Percentiles rank a stretch among this genome's conserved stretches.
Evolutionary conservation across 2,329 filamentous ascomycete genomes (phyloP).

Genomic region (Rhinocladiella similis): DNA sequence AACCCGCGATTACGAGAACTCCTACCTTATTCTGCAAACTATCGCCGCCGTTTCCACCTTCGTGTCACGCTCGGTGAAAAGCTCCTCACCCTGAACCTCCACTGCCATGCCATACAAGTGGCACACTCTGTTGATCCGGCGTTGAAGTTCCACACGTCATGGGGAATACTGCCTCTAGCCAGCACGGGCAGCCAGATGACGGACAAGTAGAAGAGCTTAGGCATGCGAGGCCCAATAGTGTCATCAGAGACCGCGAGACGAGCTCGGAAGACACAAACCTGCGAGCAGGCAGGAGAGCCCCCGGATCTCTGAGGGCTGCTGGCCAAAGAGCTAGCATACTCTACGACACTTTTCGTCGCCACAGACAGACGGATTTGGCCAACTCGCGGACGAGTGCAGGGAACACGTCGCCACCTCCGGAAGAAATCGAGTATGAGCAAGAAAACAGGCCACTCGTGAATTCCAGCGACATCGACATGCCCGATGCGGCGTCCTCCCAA

Average conservation of each 20-base stretch:
- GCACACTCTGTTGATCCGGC: conserved; percentile 8
- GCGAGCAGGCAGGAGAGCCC: conserved; percentile 17
- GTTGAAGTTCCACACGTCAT: conserved; percentile 11
- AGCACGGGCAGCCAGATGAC: conserved; percentile 10
- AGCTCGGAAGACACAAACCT: conserved; percentile 8
- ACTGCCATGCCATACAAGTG: conserved; percentile 20
- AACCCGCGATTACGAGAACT: too few relatives aligned
- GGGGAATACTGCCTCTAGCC: conserved; percentile 23
- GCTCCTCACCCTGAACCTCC: not conserved
- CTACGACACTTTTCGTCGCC: conserved; percentile 31
- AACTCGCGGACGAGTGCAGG: conserved; percentile 12
- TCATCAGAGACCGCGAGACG: not conserved
- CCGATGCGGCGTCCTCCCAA: conserved; percentile 26
- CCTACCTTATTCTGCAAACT: not conserved
- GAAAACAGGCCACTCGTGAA: conserved; percentile 39
- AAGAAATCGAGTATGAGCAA: conserved; percentile 39
- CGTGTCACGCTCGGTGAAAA: not conserved
- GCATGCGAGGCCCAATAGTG: conserved; percentile 5
- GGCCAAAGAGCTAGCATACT: conserved; percentile 24
- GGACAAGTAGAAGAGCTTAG: conserved; percentile 17
- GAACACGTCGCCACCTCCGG: conserved; percentile 18
- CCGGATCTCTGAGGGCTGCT: conserved; percentile 14
- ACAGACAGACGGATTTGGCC: conserved; percentile 23
- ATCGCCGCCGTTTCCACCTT: not conserved
- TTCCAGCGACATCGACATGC: conserved; percentile 33